Evolutionary conservation across 352 stramenopile genomes (phyloP), one percentile per base, ranked within the genome.

Genomic region (Pythium sukuiense): DNA sequence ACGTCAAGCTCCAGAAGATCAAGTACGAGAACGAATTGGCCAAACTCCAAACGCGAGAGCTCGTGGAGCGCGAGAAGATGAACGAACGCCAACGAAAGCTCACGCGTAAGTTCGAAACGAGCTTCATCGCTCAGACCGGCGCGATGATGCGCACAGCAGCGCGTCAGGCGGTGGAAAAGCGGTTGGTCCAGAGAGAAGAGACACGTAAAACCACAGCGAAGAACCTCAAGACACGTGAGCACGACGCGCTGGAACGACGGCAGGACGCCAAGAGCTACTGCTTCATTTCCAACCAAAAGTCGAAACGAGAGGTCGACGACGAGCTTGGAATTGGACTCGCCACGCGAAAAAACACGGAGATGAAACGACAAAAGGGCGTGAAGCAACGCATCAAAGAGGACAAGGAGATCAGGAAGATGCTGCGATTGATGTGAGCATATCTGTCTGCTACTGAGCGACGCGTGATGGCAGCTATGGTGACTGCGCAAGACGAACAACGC

Each of bases 331-430:
- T 73, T 6, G 70, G 45, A 27, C 63, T 74, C 20, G 65, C 52
- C 2, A 20, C 1, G 3, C 12, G 39, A 48, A 52, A 64, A 24
- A 62, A 0, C 24, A 70, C 62, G 13, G 45, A 71, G 57, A 39
- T 8, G 39, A 65, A 60, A 20, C 70, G 76, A 13, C 58, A 76
- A 14, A 50, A 61, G 9, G 32, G 54, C 11, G 65, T 83, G 4
- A 64, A 70, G 9, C 71, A 87, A 43, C 76, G 80, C 11, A 82
- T 85, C 30, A 67, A 69, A 9, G 83, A 49, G 78, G 88, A 48
- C 71, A 88, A 86, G 41, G 81, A 90, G 29, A 92, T 90, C 66
- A 88, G 87, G 37, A 70, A 74, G 12, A 73, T 90, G 76, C 71
- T 92, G 18, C 67, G 71, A 27, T 61, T 92, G 32, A 76, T 91